Evolutionary conservation across 345 rosid genomes (phyloP).

Genomic region (Salix koriyanagi): DNA sequence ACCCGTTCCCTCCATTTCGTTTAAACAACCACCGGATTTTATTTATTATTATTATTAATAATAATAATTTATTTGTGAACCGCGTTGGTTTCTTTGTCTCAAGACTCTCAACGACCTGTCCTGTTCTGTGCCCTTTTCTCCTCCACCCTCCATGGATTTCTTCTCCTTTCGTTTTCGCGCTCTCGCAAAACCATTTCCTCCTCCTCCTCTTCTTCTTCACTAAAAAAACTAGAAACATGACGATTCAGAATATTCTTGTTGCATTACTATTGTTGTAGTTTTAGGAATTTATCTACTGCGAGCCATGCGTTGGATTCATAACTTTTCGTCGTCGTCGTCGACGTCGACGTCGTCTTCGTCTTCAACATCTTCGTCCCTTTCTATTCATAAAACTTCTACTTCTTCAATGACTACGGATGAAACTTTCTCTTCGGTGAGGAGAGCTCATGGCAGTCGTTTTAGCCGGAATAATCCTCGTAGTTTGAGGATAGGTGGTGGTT

Average conservation of each 20-base stretch:
- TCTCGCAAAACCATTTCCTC: neutral
- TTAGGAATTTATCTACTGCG: slow-evolving; percentile 12
- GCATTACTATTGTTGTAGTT: no score
- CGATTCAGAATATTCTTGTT: neutral
- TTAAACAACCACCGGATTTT: neutral
- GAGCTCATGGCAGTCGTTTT: neutral
- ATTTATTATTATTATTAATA: neutral
- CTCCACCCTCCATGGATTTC: neutral
- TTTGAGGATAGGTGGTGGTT: neutral
- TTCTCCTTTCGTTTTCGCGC: neutral
- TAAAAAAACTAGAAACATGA: neutral
- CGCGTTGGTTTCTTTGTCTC: neutral
- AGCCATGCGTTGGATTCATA: slow-evolving; percentile 77
- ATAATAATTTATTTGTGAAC: neutral
- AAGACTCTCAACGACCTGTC: no score
- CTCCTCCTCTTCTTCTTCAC: neutral
- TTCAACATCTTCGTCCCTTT: slow-evolving; percentile 34
- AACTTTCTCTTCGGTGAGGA: neutral
- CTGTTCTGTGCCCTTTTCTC: neutral
- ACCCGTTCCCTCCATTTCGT: neutral
- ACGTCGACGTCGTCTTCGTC: slow-evolving; percentile 22
- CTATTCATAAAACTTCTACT: slow-evolving; percentile 25
- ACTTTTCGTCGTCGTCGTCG: slow-evolving; percentile 48
- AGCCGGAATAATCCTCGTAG: neutral
- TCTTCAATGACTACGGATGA: neutral